These are phyloP conservation scores for Xylaria sp. DNA, from an alignment of 2,329 filamentous ascomycete species.

Conservation along the genomic window DNA sequence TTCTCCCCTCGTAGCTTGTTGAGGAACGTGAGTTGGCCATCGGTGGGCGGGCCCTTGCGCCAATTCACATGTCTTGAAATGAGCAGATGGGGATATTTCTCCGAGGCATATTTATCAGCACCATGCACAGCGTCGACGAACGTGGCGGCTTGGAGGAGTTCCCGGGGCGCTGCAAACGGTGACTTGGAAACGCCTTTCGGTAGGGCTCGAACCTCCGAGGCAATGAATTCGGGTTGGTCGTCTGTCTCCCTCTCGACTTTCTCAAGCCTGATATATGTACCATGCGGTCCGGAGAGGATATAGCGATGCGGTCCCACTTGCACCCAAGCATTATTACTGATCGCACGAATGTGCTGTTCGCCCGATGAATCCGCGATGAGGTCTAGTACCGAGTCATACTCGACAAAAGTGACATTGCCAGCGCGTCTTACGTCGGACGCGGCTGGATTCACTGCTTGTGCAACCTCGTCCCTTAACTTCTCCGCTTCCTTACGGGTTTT, in stretches of 20 bases:
- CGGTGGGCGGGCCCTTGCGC: slow-evolving; percentile 73
- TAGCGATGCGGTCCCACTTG: slow-evolving; percentile 76
- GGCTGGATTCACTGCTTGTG: slow-evolving; percentile 24
- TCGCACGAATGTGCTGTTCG: slow-evolving; percentile 79
- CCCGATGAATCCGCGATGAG: slow-evolving; percentile 83
- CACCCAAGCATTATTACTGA: slow-evolving; percentile 87
- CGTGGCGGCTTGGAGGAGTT: slow-evolving; percentile 72
- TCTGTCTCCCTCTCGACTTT: slow-evolving; percentile 50
- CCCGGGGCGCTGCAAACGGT: slow-evolving; percentile 75
- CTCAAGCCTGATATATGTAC: slow-evolving; percentile 70
- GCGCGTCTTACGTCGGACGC: slow-evolving; percentile 4
- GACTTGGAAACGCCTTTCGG: slow-evolving; percentile 59
- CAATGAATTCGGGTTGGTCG: slow-evolving; percentile 53
- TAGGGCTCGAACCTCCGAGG: slow-evolving; percentile 61
- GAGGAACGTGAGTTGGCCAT: slow-evolving; percentile 74
- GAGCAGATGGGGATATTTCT: slow-evolving; percentile 73
- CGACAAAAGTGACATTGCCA: slow-evolving; percentile 78
- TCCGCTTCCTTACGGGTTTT: slow-evolving; percentile 60
- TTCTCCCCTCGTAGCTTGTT: slow-evolving; percentile 70
- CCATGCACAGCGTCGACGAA: slow-evolving; percentile 83
- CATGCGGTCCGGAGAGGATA: slow-evolving; percentile 73
- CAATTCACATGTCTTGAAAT: slow-evolving; percentile 75
- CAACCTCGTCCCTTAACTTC: slow-evolving; percentile 50
- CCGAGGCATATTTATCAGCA: slow-evolving; percentile 81
- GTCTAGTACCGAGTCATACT: slow-evolving; percentile 93